Evolutionary conservation across 306 rosid species (phyloP).

Genomic region (Styphnolobium japonicum): DNA sequence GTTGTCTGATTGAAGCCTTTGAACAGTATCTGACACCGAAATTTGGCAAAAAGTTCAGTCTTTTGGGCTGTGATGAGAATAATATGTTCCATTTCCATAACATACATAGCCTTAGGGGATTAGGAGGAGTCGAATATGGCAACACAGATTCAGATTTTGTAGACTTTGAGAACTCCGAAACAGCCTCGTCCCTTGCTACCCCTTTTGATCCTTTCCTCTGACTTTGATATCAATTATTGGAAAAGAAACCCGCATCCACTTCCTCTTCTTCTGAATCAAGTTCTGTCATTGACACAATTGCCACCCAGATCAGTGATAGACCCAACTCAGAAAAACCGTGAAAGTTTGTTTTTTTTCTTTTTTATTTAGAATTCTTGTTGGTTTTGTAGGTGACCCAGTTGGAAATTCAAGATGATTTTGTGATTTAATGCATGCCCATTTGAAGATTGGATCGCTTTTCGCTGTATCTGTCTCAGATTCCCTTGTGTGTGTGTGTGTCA

Average conservation of each 20-base stretch:
- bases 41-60: constrained; percentile 24
- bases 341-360: constrained; percentile 11
- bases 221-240: constrained; percentile 23
- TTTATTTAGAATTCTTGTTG: constrained; percentile 18
- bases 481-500: constrained; percentile 15
- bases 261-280: constrained; percentile 30
- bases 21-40: constrained; percentile 22
- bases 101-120: constrained; percentile 31
- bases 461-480: constrained; percentile 22
- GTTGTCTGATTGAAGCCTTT: not conserved
- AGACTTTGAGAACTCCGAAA: constrained; percentile 58
- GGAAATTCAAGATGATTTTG: constrained; percentile 21
- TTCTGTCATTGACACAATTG: not conserved
- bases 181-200: constrained; percentile 40
- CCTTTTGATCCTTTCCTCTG: constrained; percentile 36
- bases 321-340: constrained; percentile 27
- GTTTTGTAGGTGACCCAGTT: constrained; percentile 31
- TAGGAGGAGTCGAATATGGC: constrained; percentile 27
- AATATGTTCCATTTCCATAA: constrained; percentile 38
- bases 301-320: constrained; percentile 50
- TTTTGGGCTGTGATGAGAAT: constrained; percentile 3
- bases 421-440: constrained; percentile 32
- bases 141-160: constrained; percentile 35
- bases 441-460: constrained; percentile 18
- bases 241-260: not conserved